Conservation (phyloP, 352 stramenopile genomes). For the Phytopythium kandeliae region DNA sequence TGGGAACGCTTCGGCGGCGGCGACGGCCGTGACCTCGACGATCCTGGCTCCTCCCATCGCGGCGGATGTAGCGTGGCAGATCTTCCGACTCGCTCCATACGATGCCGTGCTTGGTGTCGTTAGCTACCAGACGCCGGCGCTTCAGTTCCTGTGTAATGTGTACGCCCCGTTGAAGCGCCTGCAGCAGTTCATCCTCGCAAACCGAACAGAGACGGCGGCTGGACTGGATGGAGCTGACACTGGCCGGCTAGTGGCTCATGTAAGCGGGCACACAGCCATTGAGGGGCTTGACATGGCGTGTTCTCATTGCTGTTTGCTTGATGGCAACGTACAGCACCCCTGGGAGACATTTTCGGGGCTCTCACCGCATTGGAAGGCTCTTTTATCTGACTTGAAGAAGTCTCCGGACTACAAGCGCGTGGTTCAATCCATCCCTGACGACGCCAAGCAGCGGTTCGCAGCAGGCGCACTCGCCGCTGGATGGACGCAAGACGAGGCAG, state of each 20-base stretch:
- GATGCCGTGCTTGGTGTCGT: conserved; percentile 62
- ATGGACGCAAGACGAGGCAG: conserved; percentile 20
- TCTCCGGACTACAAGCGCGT: conserved; percentile 38
- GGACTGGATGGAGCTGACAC: neutral
- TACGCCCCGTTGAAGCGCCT: conserved; percentile 57
- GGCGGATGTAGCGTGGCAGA: conserved; percentile 74
- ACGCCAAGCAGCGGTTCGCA: conserved; percentile 46
- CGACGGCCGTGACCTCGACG: conserved; percentile 30
- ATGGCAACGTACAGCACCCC: conserved; percentile 50
- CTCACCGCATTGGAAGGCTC: conserved; percentile 55
- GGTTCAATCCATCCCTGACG: conserved; percentile 33
- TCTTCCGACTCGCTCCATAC: conserved; percentile 76
- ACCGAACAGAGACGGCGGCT: neutral
- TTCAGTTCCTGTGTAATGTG: conserved; percentile 67
- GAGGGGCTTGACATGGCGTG: neutral
- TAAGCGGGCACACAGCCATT: neutral
- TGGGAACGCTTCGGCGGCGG: conserved; percentile 2
- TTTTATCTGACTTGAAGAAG: conserved; percentile 40
- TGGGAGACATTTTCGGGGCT: conserved; percentile 83
- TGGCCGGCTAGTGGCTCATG: conserved; percentile 1
- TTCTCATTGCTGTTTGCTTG: conserved; percentile 1
- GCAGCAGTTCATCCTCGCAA: conserved; percentile 39
- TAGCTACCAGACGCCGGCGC: conserved; percentile 43
- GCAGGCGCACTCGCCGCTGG: conserved; percentile 23
- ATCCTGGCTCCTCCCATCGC: conserved; percentile 68